phyloP scores from a whole-genome alignment of 148 eudicot genomes.

The Fagopyrum esculentum region DNA sequence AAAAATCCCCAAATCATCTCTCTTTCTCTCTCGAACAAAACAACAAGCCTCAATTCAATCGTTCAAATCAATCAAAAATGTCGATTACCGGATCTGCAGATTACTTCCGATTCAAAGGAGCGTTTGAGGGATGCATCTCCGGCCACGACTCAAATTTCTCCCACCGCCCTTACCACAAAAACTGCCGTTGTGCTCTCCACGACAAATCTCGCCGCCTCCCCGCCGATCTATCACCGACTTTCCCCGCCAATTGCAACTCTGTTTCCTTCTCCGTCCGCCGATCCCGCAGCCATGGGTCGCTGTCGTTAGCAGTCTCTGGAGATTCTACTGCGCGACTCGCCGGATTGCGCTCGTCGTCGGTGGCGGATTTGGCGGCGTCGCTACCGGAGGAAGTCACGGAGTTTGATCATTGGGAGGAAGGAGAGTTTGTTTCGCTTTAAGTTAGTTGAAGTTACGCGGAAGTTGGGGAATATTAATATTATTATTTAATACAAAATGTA shows the following conservation, averaged over 20 bases:
- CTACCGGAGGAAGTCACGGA: background rate
- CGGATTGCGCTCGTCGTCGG: background rate
- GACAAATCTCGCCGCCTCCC: slow-evolving; percentile 9
- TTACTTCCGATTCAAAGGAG: background rate
- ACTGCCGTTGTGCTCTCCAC: slow-evolving; percentile 10
- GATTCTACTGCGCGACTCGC: background rate
- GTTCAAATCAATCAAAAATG: background rate
- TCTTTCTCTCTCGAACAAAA: background rate
- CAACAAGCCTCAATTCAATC: background rate
- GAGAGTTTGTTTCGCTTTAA: background rate
- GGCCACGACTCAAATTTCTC: slow-evolving; percentile 11
- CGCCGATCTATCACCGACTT: background rate
- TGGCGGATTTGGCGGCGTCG: background rate
- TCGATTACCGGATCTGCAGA: background rate
- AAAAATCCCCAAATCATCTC: background rate
- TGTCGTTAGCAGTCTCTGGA: background rate
- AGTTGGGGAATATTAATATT: too few species aligned
- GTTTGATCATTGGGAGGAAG: too few species aligned
- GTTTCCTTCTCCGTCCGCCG: slow-evolving; percentile 1
- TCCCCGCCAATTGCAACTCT: background rate
- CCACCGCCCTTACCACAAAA: slow-evolving; percentile 9
- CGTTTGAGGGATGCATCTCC: slow-evolving; percentile 12
- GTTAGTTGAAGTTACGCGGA: background rate
- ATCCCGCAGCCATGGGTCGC: background rate
- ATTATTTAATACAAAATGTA: too few species aligned